Evolutionary conservation across 306 rosid genomes (phyloP), one percentile per base, ranked within the genome.

Genomic region (Cicer yamashitae): DNA sequence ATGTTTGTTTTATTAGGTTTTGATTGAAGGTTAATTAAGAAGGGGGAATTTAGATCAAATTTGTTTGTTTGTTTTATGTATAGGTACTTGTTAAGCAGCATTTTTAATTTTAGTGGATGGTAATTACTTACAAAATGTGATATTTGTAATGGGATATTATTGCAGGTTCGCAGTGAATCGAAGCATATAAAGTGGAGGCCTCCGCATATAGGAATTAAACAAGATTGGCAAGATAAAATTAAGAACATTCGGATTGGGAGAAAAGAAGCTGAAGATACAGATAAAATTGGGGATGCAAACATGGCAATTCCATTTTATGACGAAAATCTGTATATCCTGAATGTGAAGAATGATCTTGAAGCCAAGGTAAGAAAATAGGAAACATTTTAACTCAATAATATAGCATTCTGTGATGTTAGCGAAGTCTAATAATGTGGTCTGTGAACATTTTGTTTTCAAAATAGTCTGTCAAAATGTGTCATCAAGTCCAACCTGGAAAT

Each of bases 151-250:
- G 71, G 81, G 64, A 45, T 82, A 6, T 12, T 80, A 66, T 53
- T 87, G 79, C 82, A 87, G 98, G 78, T 75, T 77, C 60, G 47
- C 65, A 53, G 75, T 67, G 93, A 91, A 83, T 74, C n/a, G 4
- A 89, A 84, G 87, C 73, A 57, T 64, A 84, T 61, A 48, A 89
- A 82, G 90, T 90, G 97, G 99, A 86, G 90, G 73, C 85, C 93
- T 43, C 75, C 89, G 1, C 87, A 84, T 83, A 72, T 85, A 71
- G 91, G 87, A 75, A 89, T 83, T 54, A 94, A 89, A 73, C 96
- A 87, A 70, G 99, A 96, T 81, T 96, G 97, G 99, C 97, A 92
- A 84, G 97, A 89, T 66, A 92, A 78, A 70, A 67, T 96, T 50
- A 90, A 80, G 79, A 90, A 84, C 77, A 92, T 94, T 63, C 78